Evolutionary conservation across 768 basidiomycete genomes (phyloP).

Genomic region (Suillus ampliporus): DNA sequence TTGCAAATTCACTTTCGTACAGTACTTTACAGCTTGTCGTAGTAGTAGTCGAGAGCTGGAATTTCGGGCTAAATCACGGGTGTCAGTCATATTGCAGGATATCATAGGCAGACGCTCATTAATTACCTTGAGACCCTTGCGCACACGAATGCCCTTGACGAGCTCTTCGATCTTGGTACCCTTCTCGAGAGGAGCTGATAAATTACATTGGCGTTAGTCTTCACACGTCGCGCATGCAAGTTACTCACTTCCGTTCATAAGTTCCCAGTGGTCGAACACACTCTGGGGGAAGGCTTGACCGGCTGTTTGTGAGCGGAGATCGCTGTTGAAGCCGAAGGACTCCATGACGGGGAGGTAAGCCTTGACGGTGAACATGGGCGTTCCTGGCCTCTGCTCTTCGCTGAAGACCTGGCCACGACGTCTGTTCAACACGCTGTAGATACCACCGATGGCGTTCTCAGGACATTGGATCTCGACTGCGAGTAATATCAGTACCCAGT

Average conservation of each 20-base stretch:
- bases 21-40: constrained; percentile 81
- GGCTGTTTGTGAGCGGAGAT: constrained; percentile 87
- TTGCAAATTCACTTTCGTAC: constrained; percentile 11
- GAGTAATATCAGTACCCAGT: constrained; percentile 19
- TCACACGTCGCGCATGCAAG: neutral
- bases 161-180: constrained; percentile 91
- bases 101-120: constrained; percentile 18
- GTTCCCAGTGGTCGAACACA: constrained; percentile 93
- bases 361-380: constrained; percentile 99
- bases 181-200: constrained; percentile 79
- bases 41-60: constrained; percentile 86
- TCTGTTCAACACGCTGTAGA: constrained; percentile 93
- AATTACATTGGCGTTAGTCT: constrained; percentile 13
- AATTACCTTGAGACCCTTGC: constrained; percentile 95
- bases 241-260: constrained; percentile 80
- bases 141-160: constrained; percentile 78
- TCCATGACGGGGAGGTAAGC: constrained; percentile 91
- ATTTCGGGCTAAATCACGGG: constrained; percentile 73
- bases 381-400: constrained; percentile 95
- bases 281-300: constrained; percentile 99
- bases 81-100: constrained; percentile 4
- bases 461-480: constrained; percentile 98
- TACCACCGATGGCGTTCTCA: constrained; percentile 96
- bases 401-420: constrained; percentile 98
- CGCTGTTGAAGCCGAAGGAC: constrained; percentile 98